Evolutionary conservation across 2,329 filamentous ascomycete species (phyloP).

Genomic region (Pyricularia sp.): DNA sequence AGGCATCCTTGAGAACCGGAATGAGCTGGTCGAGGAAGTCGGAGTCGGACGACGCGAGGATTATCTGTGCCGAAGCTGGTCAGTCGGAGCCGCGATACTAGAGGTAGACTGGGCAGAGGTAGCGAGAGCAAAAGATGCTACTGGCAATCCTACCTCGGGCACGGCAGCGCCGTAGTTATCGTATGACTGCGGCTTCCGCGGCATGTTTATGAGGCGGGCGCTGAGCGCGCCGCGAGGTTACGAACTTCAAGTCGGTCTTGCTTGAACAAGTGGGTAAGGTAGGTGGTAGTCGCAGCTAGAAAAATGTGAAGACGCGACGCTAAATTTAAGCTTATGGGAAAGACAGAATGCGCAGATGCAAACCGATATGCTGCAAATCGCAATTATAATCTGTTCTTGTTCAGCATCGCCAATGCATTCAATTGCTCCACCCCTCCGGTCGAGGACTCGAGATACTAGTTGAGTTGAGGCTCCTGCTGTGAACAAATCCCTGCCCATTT

Average conservation of each 20-base stretch:
- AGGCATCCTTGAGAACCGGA: constrained; percentile 85
- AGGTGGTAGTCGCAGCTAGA: background rate
- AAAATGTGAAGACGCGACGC: background rate
- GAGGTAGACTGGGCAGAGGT: background rate
- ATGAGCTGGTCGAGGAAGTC: constrained; percentile 96
- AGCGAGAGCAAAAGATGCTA: background rate
- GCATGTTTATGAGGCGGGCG: constrained; percentile 9
- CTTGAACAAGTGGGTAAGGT: background rate
- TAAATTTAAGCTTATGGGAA: background rate
- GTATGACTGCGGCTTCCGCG: constrained; percentile 14
- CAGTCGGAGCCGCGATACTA: background rate
- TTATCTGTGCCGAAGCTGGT: constrained; percentile 53
- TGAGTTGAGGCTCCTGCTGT: background rate
- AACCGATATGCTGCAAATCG: background rate
- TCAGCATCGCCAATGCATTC: background rate
- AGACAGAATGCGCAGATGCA: background rate
- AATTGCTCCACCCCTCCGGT: background rate
- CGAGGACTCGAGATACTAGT: background rate
- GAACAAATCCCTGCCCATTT: background rate
- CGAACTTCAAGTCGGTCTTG: background rate
- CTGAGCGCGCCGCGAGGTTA: background rate
- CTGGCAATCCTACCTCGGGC: constrained; percentile 12
- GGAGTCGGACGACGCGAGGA: constrained; percentile 80
- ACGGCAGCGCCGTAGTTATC: constrained; percentile 19
- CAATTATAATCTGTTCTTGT: background rate